These are phyloP conservation scores for Nicotiana otophora DNA, from an alignment of 257 asterid species.

Conservation along the genomic window DNA sequence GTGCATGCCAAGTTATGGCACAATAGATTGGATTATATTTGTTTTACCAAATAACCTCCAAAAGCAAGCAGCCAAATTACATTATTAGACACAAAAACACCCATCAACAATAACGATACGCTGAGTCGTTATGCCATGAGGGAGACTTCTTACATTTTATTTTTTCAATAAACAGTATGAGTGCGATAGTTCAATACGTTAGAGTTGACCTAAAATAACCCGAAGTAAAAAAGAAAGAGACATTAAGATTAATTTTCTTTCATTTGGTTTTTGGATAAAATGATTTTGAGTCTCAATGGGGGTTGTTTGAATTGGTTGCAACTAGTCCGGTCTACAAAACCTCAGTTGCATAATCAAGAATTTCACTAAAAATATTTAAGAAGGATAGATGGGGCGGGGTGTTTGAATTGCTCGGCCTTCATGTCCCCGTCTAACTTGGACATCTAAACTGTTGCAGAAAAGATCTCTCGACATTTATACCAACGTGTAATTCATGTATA, in stretches of 20 bases:
- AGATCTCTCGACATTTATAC: no score
- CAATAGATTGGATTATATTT: neutral
- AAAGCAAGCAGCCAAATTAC: neutral
- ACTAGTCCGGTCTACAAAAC: no score
- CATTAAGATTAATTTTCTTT: neutral
- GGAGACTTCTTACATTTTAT: neutral
- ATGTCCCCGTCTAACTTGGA: no score
- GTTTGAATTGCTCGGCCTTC: no score
- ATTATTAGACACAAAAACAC: neutral
- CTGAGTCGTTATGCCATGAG: neutral
- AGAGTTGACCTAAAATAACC: neutral
- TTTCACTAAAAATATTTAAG: no score
- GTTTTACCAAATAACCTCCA: neutral
- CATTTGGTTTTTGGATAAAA: neutral
- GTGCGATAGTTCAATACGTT: neutral
- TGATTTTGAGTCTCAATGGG: no score
- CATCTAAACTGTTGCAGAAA: no score
- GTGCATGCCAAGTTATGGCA: neutral
- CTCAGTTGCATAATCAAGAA: no score
- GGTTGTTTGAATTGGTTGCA: no score
- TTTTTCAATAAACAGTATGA: neutral
- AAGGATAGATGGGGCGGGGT: no score
- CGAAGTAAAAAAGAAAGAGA: neutral
- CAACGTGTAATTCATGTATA: no score
- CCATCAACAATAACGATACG: neutral